Conservation (phyloP, 208 protist genomes). For the Phytomonas sp. region DNA sequence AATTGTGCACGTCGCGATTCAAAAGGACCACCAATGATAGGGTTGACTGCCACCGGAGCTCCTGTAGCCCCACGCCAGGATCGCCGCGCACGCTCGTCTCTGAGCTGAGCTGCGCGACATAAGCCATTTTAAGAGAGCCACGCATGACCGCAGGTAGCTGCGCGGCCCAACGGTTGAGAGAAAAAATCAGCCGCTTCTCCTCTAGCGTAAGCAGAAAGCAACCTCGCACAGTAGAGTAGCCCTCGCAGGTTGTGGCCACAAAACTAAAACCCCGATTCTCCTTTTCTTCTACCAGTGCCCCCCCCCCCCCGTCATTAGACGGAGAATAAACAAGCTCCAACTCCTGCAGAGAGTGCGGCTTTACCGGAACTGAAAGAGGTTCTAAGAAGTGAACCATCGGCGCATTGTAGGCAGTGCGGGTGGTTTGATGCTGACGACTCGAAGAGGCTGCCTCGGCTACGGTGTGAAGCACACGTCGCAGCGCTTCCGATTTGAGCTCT, state of each 20-base stretch:
- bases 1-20: slow-evolving; percentile 24
- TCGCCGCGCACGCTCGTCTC: not conserved
- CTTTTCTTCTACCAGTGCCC: not conserved
- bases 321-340: slow-evolving; percentile 32
- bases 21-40: slow-evolving; percentile 46
- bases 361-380: slow-evolving; percentile 28
- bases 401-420: not conserved
- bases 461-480: slow-evolving; percentile 5
- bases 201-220: slow-evolving; percentile 67
- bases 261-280: not conserved
- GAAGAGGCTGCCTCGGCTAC: not conserved
- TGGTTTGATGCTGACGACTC: not conserved
- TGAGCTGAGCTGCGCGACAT: slow-evolving; percentile 37
- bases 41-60: slow-evolving; percentile 4
- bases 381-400: slow-evolving; percentile 21
- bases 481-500: slow-evolving; percentile 25
- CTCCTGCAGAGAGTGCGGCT: slow-evolving; percentile 33
- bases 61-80: not conserved
- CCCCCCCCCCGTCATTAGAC: not conserved
- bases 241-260: not conserved
- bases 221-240: not conserved
- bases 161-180: slow-evolving; percentile 47
- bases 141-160: slow-evolving; percentile 33
- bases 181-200: slow-evolving; percentile 51
- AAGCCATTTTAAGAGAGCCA: slow-evolving; percentile 25